phyloP scores from a whole-genome alignment of 345 rosid species.

The Tarenaya hassleriana region DNA sequence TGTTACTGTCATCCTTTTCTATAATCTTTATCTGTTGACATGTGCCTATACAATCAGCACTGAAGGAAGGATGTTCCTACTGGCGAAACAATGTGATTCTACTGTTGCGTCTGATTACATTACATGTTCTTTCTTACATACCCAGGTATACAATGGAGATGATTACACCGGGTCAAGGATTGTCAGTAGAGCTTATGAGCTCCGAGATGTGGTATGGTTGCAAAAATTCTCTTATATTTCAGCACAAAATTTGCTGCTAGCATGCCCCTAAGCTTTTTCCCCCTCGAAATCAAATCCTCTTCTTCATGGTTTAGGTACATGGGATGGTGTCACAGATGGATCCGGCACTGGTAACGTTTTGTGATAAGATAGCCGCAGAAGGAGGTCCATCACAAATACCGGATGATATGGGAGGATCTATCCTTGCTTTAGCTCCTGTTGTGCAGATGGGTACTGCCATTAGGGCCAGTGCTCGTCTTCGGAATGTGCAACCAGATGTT shows the following conservation, averaged over 20 bases:
- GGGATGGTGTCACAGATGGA: conserved; percentile 99
- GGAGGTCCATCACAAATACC: too few relatives aligned
- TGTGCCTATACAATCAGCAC: neutral
- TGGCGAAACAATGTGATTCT: conserved; percentile 9
- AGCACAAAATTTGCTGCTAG: neutral
- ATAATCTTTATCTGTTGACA: too few relatives aligned
- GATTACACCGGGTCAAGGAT: conserved; percentile 96
- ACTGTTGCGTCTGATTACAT: too few relatives aligned
- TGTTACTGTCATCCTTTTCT: too few relatives aligned
- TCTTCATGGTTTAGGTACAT: conserved; percentile 58
- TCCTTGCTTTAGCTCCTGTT: conserved; percentile 60
- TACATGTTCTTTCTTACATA: conserved; percentile 15
- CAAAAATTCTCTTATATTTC: conserved; percentile 16
- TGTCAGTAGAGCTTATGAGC: conserved; percentile 89
- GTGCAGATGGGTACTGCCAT: conserved; percentile 72
- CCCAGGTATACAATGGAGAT: conserved; percentile 83
- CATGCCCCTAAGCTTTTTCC: conserved; percentile 2
- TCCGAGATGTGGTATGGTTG: conserved; percentile 76
- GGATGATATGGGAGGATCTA: conserved; percentile 61
- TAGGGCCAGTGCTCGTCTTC: conserved; percentile 88
- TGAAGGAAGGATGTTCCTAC: conserved; percentile 5
- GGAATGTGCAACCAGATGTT: conserved; percentile 81
- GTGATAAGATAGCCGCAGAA: conserved; percentile 82
- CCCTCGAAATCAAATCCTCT: neutral
- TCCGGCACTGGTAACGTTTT: conserved; percentile 70